A percentile compares a stretch with the other conserved stretches of the same genome.
These are phyloP conservation scores for Rhypophila decipiens DNA, from an alignment of 495 filamentous ascomycete genomes.

Conservation along the genomic window DNA sequence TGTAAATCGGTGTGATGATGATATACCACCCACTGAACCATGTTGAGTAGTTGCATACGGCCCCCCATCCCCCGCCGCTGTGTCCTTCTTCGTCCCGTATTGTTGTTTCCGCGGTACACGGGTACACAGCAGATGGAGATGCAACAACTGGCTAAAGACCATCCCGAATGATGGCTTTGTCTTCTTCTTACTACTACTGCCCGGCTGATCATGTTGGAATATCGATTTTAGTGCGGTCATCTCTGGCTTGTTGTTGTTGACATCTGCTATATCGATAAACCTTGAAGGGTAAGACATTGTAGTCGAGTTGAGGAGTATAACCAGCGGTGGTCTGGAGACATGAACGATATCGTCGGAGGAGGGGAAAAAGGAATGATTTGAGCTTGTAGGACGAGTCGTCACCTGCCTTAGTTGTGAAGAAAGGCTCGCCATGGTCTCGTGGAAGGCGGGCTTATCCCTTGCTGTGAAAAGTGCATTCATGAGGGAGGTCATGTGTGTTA, in stretches of 20 bases:
- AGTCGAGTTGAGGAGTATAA: conserved; percentile 40
- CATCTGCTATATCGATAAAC: neutral
- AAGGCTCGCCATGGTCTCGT: conserved; percentile 27
- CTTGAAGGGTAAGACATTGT: too few relatives aligned
- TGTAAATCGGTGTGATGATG: too few relatives aligned
- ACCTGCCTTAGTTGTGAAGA: conserved; percentile 27
- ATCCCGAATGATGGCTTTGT: conserved; percentile 38
- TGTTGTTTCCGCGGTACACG: conserved; percentile 28
- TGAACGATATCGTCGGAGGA: too few relatives aligned
- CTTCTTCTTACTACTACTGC: neutral
- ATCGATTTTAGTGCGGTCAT: conserved; percentile 30
- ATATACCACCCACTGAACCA: too few relatives aligned
- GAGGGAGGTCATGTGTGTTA: conserved; percentile 35
- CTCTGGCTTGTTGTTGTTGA: neutral
- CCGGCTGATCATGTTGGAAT: conserved; percentile 16
- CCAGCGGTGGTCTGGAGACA: conserved; percentile 17
- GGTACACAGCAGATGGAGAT: conserved; percentile 38
- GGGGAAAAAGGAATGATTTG: too few relatives aligned
- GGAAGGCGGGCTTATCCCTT: conserved; percentile 25
- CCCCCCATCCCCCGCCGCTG: conserved; percentile 7
- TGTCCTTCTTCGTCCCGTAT: conserved; percentile 16
- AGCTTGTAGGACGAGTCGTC: too few relatives aligned
- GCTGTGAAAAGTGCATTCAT: conserved; percentile 37
- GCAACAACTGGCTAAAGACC: conserved; percentile 37
- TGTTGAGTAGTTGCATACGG: too few relatives aligned